Evolutionary conservation across 139 green algal genomes (phyloP).

Genomic region (Micromonas commoda): DNA sequence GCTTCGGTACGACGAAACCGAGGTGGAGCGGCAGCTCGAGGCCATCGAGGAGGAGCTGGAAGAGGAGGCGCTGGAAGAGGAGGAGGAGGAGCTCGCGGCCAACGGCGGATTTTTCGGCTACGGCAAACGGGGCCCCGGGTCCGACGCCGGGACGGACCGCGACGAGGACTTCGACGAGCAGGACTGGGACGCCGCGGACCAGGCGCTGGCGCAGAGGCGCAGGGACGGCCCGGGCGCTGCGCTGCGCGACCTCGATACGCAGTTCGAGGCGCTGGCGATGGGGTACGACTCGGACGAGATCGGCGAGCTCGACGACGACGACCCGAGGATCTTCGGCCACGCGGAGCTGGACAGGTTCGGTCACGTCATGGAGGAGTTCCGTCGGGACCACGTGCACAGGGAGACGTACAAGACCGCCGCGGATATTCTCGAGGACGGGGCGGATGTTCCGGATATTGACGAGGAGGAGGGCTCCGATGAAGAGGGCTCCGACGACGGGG

Average conservation of each 20-base stretch:
- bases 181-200: slow-evolving; percentile 5
- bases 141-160: background rate
- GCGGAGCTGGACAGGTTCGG: slow-evolving; percentile 49
- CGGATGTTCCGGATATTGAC: background rate
- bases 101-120: background rate
- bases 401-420: background rate
- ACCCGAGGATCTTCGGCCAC: slow-evolving; percentile 24
- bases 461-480: background rate
- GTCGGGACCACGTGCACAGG: slow-evolving; percentile 38
- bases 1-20: background rate
- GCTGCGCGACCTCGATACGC: background rate
- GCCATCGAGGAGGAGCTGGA: slow-evolving; percentile 31
- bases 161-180: slow-evolving; percentile 30
- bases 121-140: slow-evolving; percentile 19
- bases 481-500: background rate
- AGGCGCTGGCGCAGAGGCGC: background rate
- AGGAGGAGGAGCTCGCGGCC: slow-evolving; percentile 10
- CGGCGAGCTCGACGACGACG: slow-evolving; percentile 58
- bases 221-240: background rate
- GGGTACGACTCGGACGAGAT: slow-evolving; percentile 71
- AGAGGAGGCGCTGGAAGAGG: slow-evolving; percentile 6
- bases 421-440: background rate
- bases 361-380: slow-evolving; percentile 68
- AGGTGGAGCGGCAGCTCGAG: background rate
- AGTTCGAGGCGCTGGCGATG: background rate